Evolutionary conservation across 1,284 basidiomycete genomes (phyloP), one percentile per base, ranked within the genome.

Genomic region (Moesziomyces sp.): DNA sequence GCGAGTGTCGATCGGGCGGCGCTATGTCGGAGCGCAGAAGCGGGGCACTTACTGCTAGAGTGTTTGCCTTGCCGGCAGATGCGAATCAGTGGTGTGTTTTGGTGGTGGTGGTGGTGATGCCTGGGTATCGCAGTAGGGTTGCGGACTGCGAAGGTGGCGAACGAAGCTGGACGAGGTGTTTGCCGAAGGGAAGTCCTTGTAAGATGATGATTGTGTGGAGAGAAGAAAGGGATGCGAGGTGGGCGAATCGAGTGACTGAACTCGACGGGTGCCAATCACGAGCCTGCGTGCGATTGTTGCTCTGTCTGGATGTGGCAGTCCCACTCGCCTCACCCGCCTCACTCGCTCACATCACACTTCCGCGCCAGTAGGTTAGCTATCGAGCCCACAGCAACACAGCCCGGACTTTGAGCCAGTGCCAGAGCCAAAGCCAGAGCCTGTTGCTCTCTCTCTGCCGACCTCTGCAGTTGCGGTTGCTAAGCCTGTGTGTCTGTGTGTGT

Each of bases 51-150:
- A 66, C 63, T 66, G 57, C 63, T 43, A 56, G 18, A 49, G 40
- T 44, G 40, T 55, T 48, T 66, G 63, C 63, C 66, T 59, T 47
- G 24, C 51, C 47, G 66, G 59, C 66, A 48, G 48, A 33, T 51
- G 55, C 40, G 38, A 18, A 18, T 40, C 38, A 18, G 16, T 40
- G 16, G 38, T 40, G 16, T 40, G 38, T 16, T 4, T 16, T 28
- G 6, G 5, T 40, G 38, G 16, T 40, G 3, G 38, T 28, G 21
- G 5, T 18, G 4, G n/a, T 60, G 9, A 21, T 26, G 30, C 26
- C 19, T 46, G 13, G n/a, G 28, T 33, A 35, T 38, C 11, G 46
- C 19, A 47, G 21, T 23, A 16, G 38, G 6, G 8, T 4, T 16
- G 18, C 18, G 38, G 6, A 18, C 38, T 40, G 38, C 38, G 16